Evolutionary conservation across 306 rosid species (phyloP).

Genomic region (Ormosia emarginata): DNA sequence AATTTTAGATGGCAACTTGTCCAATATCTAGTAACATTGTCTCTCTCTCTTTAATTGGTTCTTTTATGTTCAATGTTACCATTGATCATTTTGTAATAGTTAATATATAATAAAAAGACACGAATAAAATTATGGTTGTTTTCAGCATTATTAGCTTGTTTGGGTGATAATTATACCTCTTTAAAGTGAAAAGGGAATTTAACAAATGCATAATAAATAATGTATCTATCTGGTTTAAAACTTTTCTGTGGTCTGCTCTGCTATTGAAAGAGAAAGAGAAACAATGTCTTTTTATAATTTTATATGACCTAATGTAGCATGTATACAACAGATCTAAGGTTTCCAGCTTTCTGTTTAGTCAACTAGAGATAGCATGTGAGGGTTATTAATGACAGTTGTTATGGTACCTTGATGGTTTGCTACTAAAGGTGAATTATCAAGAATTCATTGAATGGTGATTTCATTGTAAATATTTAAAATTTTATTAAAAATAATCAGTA

Average conservation of each 20-base stretch:
- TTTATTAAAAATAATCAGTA: too few species aligned
- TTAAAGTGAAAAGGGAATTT: background rate
- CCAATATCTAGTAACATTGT: background rate
- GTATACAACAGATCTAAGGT: background rate
- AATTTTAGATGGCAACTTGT: background rate
- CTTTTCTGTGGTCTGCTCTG: background rate
- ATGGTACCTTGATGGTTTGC: too few species aligned
- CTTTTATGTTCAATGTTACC: background rate
- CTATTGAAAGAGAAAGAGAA: background rate
- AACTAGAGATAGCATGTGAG: background rate
- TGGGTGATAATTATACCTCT: background rate
- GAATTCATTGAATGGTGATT: too few species aligned
- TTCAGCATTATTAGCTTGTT: background rate
- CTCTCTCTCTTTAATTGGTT: background rate
- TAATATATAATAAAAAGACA: background rate
- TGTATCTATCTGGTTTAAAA: background rate
- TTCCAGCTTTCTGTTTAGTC: background rate
- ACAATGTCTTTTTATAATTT: too few species aligned
- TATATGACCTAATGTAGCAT: background rate
- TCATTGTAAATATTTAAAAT: too few species aligned
- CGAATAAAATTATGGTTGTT: background rate
- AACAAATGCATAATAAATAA: background rate
- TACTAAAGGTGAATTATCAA: too few species aligned
- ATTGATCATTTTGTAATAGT: background rate
- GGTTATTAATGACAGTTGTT: too few species aligned